Evolutionary conservation across 2,329 filamentous ascomycete genomes (phyloP).

Genomic region (Hypoxylon sp.): DNA sequence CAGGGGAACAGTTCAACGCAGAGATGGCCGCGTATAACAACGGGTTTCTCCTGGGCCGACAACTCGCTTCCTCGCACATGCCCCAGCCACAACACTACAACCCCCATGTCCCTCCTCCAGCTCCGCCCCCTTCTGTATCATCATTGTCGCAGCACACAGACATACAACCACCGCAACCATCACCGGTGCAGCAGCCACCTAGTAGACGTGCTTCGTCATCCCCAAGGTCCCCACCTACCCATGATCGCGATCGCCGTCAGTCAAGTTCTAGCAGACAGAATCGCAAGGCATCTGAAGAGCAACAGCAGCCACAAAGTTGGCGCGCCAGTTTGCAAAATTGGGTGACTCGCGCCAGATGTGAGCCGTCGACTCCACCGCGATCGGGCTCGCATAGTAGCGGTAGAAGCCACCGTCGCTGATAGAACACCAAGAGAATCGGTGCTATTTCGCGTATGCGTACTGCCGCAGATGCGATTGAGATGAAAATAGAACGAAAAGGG

Average conservation of each 20-base stretch:
- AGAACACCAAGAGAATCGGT: background rate
- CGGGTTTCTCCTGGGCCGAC: background rate
- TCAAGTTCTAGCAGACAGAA: background rate
- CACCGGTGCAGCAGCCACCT: background rate
- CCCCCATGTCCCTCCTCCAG: background rate
- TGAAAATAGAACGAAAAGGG: background rate
- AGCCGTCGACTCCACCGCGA: background rate
- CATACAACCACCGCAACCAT: background rate
- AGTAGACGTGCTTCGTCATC: background rate
- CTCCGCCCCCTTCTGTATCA: background rate
- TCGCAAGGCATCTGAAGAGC: background rate
- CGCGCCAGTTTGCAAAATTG: background rate
- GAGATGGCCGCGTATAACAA: background rate
- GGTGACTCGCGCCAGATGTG: background rate
- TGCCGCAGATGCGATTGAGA: background rate
- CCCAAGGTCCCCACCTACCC: background rate
- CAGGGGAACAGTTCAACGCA: background rate
- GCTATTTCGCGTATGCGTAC: background rate
- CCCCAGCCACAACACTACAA: background rate
- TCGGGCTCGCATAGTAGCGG: slow-evolving; percentile 1
- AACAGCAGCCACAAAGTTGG: background rate
- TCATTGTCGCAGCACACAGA: background rate
- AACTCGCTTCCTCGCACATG: background rate
- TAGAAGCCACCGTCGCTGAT: background rate
- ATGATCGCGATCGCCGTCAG: background rate